Percentiles rank a stretch among this genome's conserved stretches.
phyloP scores from a whole-genome alignment of 495 filamentous ascomycete genomes.

The Pseudevernia furfuracea region DNA sequence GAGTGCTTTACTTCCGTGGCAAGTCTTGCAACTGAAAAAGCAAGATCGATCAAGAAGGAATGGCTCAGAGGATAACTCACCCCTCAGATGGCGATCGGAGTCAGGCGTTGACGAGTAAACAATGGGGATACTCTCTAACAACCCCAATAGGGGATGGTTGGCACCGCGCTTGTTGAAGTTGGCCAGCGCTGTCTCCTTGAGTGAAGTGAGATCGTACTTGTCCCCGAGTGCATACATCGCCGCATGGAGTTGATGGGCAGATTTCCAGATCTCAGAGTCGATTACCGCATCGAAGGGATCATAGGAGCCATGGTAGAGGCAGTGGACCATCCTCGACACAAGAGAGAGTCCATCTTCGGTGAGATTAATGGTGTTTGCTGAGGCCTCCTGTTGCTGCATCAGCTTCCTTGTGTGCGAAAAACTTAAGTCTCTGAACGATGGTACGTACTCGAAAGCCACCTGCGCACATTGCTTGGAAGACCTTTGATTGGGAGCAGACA shows the following conservation, averaged over 20 bases:
- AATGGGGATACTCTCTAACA: background rate
- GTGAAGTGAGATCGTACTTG: background rate
- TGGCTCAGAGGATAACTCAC: no score
- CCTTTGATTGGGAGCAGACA: constrained; percentile 5
- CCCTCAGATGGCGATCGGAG: background rate
- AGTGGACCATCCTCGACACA: background rate
- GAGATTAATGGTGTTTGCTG: background rate
- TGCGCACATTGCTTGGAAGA: constrained; percentile 5
- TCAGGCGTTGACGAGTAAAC: background rate
- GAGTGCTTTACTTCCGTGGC: no score
- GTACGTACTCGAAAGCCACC: background rate
- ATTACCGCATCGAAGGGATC: background rate
- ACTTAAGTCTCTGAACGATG: background rate
- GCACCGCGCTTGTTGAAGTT: background rate
- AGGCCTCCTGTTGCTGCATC: background rate
- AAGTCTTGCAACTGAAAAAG: no score
- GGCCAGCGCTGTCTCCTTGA: background rate
- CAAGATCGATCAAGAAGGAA: no score
- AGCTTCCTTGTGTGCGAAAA: background rate
- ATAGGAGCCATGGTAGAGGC: background rate
- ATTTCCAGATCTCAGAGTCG: background rate
- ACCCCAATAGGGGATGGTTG: background rate
- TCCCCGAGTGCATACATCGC: background rate
- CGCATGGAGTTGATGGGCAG: background rate
- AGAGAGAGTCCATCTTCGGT: background rate